Base-by-base conservation (phyloP, 495 filamentous ascomycete species). In the Hypoxylon cercidicola region DNA sequence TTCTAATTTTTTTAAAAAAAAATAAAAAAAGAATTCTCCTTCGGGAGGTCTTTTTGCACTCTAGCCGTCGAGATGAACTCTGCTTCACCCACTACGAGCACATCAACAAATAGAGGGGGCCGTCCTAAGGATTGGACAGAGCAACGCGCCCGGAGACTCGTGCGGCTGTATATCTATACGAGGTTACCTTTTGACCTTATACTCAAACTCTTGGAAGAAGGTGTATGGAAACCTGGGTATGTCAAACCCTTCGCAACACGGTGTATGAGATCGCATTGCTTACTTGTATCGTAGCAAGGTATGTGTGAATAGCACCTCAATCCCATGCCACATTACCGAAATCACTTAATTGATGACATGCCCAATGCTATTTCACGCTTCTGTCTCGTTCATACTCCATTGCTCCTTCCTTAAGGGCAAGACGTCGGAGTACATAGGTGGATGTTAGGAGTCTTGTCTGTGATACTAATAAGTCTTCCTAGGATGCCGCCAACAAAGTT, bases 401-500 rank as follows among this genome's bases (percentile, higher is more conserved):
- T 20, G 13, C 25, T 34, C 15, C 16, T 28, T 39, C 32, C 0
- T n/a, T n/a, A n/a, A 15, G 44, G 25, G 3, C 25, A 28, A 28
- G 3, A 3, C 25, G 25, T 28, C 25, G 3, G 25, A 7, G 25
- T 28, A 28, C 7, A 28, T 7, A 7, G 7, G 25, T 19, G 32
- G 40, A 18, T 4, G 7, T 18, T 15, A n/a, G 9, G 19, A 15
- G 1, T 35, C 20, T 1, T 37, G 20, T 53, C 15, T 19, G 9
- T 18, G 16, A n/a, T 23, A 34, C 43, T 68, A 63, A 68, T 23
- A 51, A 8, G 28, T 18, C 23, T 9, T 4, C 16, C 18, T 12
- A 68, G 64, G 78, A 81, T 55, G 80, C 79, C 28, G 79, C 79
- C 12, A 79, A 82, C 53, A 82, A 82, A 57, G 78, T 75, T 30